Percentiles rank a stretch among this genome's conserved stretches.
Conservation (phyloP, 768 basidiomycete genomes). For the Lactifluus hygrophoroides region DNA sequence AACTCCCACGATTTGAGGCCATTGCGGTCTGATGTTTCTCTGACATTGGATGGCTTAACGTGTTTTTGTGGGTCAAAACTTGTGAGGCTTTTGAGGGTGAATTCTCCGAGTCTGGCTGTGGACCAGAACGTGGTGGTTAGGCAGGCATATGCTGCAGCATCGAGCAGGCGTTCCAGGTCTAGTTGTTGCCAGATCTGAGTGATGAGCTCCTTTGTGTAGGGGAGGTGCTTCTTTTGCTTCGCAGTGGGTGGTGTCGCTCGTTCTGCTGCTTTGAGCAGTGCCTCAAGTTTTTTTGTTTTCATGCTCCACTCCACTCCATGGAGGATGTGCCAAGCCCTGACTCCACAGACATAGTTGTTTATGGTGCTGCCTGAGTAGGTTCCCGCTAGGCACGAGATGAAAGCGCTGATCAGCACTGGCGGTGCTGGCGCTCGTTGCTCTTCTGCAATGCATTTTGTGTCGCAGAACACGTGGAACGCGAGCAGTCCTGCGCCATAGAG, state of each 20-base stretch:
- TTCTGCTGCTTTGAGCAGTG: conserved; percentile 27
- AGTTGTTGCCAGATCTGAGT: conserved; percentile 20
- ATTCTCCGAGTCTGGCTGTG: no score
- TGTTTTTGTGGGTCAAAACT: no score
- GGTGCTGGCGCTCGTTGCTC: conserved; percentile 25
- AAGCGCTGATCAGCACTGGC: conserved; percentile 22
- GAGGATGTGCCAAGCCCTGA: conserved; percentile 40
- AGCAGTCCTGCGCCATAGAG: conserved; percentile 32
- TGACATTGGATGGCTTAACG: no score
- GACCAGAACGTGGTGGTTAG: no score
- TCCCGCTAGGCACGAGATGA: conserved; percentile 23
- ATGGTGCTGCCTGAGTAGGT: conserved; percentile 29
- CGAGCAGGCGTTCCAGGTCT: conserved; percentile 25
- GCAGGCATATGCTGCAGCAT: conserved; percentile 32
- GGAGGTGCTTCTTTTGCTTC: conserved; percentile 25
- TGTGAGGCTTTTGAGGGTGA: no score
- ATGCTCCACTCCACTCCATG: conserved; percentile 31
- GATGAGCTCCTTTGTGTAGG: conserved; percentile 27
- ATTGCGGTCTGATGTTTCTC: no score
- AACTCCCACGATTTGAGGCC: no score
- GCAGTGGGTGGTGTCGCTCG: conserved; percentile 27
- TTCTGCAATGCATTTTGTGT: conserved; percentile 28
- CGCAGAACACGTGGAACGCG: conserved; percentile 34
- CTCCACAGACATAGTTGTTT: conserved; percentile 30
- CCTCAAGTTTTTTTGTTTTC: conserved; percentile 24